Conservation (phyloP, 192 early-diverging fungal species). For the Coemansia interrupta region DNA sequence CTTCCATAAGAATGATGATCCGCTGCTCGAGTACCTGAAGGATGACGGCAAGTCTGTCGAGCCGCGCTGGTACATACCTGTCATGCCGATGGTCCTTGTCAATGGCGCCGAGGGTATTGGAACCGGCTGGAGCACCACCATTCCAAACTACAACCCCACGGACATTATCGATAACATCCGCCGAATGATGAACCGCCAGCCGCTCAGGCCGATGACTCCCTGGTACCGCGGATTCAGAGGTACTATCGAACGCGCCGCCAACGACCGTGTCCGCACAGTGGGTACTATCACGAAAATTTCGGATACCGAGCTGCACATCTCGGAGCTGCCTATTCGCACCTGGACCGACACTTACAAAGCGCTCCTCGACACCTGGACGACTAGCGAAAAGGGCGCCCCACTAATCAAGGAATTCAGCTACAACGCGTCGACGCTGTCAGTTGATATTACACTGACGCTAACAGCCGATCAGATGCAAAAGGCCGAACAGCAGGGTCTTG, state of each 20-base stretch:
- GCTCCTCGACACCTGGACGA: slow-evolving; percentile 71
- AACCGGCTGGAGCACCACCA: slow-evolving; percentile 80
- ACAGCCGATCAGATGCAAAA: slow-evolving; percentile 64
- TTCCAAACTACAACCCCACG: slow-evolving; percentile 83
- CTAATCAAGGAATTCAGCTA: slow-evolving; percentile 62
- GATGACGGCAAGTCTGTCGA: slow-evolving; percentile 91
- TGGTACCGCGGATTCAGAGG: slow-evolving; percentile 96
- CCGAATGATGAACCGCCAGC: slow-evolving; percentile 72
- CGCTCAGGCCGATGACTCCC: slow-evolving; percentile 71
- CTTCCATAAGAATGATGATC: slow-evolving; percentile 79
- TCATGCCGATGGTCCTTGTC: slow-evolving; percentile 90
- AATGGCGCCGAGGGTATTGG: slow-evolving; percentile 96
- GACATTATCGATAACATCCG: slow-evolving; percentile 86
- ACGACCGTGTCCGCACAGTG: slow-evolving; percentile 62
- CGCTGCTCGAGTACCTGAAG: slow-evolving; percentile 72
- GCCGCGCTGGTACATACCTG: slow-evolving; percentile 93
- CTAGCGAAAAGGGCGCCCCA: slow-evolving; percentile 64
- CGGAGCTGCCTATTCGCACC: slow-evolving; percentile 81
- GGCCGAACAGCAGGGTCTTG: slow-evolving; percentile 74
- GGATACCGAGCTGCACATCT: slow-evolving; percentile 75
- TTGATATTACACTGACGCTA: slow-evolving; percentile 46
- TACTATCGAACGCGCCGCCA: slow-evolving; percentile 56
- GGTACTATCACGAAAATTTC: slow-evolving; percentile 70
- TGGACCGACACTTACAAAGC: slow-evolving; percentile 93
- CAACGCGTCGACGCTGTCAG: slow-evolving; percentile 48